Percentiles rank a stretch among this genome's conserved stretches.
phyloP scores from a whole-genome alignment of 2,329 filamentous ascomycete species.

The Paraphoma sp. region DNA sequence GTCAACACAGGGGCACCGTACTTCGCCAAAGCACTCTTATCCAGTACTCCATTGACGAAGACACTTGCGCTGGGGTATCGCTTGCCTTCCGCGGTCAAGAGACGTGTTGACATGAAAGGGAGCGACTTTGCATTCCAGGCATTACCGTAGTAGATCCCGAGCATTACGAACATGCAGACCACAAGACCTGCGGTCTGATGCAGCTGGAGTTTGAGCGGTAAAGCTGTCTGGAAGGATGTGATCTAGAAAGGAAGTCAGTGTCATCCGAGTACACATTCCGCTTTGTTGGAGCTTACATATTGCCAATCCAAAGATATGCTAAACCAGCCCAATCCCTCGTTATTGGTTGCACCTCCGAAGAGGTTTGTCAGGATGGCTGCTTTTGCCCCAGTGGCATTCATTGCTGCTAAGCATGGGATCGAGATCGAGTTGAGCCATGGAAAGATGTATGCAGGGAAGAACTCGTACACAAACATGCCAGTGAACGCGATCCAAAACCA shows the following conservation, averaged over 20 bases:
- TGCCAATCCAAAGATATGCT: constrained; percentile 21
- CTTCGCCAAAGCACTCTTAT: constrained; percentile 15
- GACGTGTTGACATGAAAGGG: constrained; percentile 23
- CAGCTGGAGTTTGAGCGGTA: constrained; percentile 19
- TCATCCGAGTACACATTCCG: not conserved
- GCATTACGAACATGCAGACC: constrained; percentile 18
- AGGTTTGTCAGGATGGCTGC: constrained; percentile 18
- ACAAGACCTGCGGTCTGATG: constrained; percentile 15
- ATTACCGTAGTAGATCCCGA: constrained; percentile 21
- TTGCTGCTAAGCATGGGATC: constrained; percentile 20
- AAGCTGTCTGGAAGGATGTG: constrained; percentile 21
- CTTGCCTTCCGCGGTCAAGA: constrained; percentile 13
- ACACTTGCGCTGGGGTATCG: constrained; percentile 16
- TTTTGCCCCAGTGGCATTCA: constrained; percentile 18
- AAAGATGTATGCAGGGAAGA: constrained; percentile 24
- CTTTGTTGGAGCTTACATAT: constrained; percentile 8
- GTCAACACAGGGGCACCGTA: constrained; percentile 18
- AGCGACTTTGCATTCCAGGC: constrained; percentile 17
- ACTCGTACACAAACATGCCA: constrained; percentile 21
- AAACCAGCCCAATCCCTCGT: constrained; percentile 18
- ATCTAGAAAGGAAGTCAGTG: constrained; percentile 2
- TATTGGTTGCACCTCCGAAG: constrained; percentile 20
- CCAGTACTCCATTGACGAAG: constrained; percentile 16
- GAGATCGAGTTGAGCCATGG: constrained; percentile 23
- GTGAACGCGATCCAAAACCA: constrained; percentile 26